Percentiles rank a stretch among this genome's conserved stretches.
Evolutionary conservation across 1,139 yeast species (phyloP).

Genomic region (Scheffersomyces illinoinensis): DNA sequence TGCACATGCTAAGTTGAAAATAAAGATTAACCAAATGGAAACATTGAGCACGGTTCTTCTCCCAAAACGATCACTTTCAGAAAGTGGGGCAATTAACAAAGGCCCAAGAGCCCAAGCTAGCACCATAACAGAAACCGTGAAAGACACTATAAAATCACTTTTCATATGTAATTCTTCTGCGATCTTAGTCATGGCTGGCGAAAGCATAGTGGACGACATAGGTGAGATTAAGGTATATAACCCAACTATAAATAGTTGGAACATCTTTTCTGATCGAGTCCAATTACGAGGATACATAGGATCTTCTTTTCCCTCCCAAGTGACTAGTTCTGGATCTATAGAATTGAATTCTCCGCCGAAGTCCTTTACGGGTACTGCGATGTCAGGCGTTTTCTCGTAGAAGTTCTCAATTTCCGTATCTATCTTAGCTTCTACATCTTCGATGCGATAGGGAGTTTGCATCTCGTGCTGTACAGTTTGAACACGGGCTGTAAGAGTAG

Average conservation of each 20-base stretch:
- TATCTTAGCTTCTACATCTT: slow-evolving; percentile 9
- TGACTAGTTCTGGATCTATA: slow-evolving; percentile 62
- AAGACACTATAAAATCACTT: slow-evolving; percentile 38
- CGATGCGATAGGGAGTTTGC: slow-evolving; percentile 8
- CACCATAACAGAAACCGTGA: slow-evolving; percentile 59
- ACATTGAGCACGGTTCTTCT: slow-evolving; percentile 50
- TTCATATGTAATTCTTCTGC: slow-evolving; percentile 42
- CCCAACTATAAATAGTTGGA: slow-evolving; percentile 50
- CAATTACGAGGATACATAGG: slow-evolving; percentile 65
- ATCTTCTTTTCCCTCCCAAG: slow-evolving; percentile 66
- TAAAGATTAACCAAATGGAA: slow-evolving; percentile 49
- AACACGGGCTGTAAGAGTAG: slow-evolving; percentile 33
- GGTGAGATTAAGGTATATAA: slow-evolving; percentile 58
- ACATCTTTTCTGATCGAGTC: slow-evolving; percentile 39
- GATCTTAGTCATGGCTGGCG: slow-evolving; percentile 57
- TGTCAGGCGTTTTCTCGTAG: slow-evolving; percentile 32
- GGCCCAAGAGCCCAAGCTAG: slow-evolving; percentile 67
- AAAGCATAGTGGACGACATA: slow-evolving; percentile 57
- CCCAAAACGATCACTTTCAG: slow-evolving; percentile 55
- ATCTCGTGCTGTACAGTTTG: slow-evolving; percentile 5
- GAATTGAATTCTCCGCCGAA: slow-evolving; percentile 51
- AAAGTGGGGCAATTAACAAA: slow-evolving; percentile 56
- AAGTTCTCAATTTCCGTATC: slow-evolving; percentile 5
- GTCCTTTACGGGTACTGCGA: slow-evolving; percentile 41
- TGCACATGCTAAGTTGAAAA: slow-evolving; percentile 60